A percentile compares a stretch with the other conserved stretches of the same genome.
These are phyloP conservation scores for Pharnaceum exiguum DNA, from an alignment of 148 eudicot genomes.

Conservation along the genomic window DNA sequence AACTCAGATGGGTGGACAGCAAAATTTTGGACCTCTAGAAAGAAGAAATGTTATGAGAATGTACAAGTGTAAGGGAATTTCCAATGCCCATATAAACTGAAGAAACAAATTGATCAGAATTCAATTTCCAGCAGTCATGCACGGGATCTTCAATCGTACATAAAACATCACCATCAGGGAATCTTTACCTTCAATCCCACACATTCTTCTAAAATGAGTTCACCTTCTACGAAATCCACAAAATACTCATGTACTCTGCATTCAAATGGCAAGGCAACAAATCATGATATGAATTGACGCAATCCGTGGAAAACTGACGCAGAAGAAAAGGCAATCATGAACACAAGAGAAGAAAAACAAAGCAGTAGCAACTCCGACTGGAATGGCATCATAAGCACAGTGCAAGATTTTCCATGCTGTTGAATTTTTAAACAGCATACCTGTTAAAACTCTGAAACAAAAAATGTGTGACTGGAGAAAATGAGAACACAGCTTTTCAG, in stretches of 20 bases:
- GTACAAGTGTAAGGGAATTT: slow-evolving; percentile 25
- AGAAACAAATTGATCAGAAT: slow-evolving; percentile 14
- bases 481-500: too few species aligned
- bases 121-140: slow-evolving; percentile 12
- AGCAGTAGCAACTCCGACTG: neutral
- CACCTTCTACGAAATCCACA: slow-evolving; percentile 28
- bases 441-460: too few species aligned
- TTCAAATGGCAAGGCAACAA: slow-evolving; percentile 16
- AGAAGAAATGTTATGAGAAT: slow-evolving; percentile 16
- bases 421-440: too few species aligned
- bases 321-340: neutral
- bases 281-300: slow-evolving; percentile 5
- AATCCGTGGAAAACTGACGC: neutral
- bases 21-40: slow-evolving; percentile 18
- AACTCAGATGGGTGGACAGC: slow-evolving; percentile 12
- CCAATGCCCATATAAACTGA: slow-evolving; percentile 23
- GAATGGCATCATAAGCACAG: too few species aligned
- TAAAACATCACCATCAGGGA: slow-evolving; percentile 25
- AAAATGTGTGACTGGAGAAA: too few species aligned
- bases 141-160: slow-evolving; percentile 20
- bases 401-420: too few species aligned
- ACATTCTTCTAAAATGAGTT: slow-evolving; percentile 26
- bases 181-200: slow-evolving; percentile 31
- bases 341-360: neutral
- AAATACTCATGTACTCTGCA: slow-evolving; percentile 34